These are phyloP conservation scores for Lasiodiplodia sp. DNA, from an alignment of 2,329 filamentous ascomycete genomes.

Conservation along the genomic window DNA sequence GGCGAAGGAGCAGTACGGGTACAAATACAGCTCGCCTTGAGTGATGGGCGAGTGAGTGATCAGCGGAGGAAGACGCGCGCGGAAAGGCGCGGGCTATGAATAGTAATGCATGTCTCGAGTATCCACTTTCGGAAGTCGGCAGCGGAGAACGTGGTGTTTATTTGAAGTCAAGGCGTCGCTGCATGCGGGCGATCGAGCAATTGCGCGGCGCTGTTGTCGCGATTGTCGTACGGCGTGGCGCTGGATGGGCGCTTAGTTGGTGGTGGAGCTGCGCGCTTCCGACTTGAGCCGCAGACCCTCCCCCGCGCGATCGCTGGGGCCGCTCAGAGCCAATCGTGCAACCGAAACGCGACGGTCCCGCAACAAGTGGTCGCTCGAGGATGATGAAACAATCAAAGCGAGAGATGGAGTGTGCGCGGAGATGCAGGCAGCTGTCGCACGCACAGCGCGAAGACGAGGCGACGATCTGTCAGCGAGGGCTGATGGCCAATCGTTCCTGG, in stretches of 20 bases:
- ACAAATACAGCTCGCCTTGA: conserved; percentile 49
- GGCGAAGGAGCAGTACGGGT: conserved; percentile 56
- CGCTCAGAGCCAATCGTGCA: conserved; percentile 12
- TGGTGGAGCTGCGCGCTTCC: neutral
- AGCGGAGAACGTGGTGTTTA: neutral
- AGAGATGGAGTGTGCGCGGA: neutral
- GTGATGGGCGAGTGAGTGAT: neutral
- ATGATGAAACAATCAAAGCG: conserved; percentile 14
- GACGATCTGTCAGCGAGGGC: neutral
- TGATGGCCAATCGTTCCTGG: conserved; percentile 7
- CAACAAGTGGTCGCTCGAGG: conserved; percentile 11
- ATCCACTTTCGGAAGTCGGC: conserved; percentile 11
- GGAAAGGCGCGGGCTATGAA: conserved; percentile 10
- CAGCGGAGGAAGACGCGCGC: neutral
- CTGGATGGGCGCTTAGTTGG: conserved; percentile 20
- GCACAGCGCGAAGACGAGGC: conserved; percentile 7
- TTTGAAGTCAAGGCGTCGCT: neutral
- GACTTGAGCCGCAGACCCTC: conserved; percentile 19
- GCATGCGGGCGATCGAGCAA: neutral
- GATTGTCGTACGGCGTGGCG: conserved; percentile 26
- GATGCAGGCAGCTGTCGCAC: neutral
- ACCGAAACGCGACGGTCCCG: conserved; percentile 16
- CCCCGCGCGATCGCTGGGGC: conserved; percentile 7
- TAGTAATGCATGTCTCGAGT: conserved; percentile 6
- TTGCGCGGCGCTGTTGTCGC: neutral